These are phyloP conservation scores for Neofusicoccum parvum DNA, from an alignment of 2,329 filamentous ascomycete genomes.

Conservation along the genomic window DNA sequence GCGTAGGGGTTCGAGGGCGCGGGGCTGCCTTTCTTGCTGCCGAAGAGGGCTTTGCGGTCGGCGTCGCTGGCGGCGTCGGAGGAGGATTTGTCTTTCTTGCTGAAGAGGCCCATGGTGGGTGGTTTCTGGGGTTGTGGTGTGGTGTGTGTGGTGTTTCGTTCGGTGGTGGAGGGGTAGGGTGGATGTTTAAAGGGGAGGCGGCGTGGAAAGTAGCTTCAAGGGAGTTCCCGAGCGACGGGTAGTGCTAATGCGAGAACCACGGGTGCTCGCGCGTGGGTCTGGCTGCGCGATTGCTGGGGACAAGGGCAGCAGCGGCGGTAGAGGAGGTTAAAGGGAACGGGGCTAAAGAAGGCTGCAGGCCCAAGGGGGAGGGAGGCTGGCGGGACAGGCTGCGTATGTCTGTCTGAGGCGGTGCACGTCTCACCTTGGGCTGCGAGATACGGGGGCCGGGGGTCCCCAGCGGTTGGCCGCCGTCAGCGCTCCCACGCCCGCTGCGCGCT, in stretches of 20 bases:
- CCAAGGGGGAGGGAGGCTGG: neutral
- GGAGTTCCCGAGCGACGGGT: neutral
- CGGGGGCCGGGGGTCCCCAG: neutral
- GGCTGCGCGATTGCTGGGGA: neutral
- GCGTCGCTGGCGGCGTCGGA: constrained; percentile 54
- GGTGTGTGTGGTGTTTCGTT: neutral
- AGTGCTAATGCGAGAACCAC: neutral
- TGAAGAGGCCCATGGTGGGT: constrained; percentile 34
- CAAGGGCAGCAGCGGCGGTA: neutral
- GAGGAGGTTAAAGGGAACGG: neutral
- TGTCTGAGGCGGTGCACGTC: constrained; percentile 16
- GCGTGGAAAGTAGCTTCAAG: neutral
- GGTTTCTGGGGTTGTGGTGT: neutral
- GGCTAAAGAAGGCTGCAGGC: neutral
- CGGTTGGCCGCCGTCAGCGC: neutral
- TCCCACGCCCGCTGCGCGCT: neutral
- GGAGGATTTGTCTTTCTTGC: constrained; percentile 54
- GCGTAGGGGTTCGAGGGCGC: constrained; percentile 58
- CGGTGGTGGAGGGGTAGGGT: constrained; percentile 3
- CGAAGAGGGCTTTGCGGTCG: constrained; percentile 62
- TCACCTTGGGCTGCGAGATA: constrained; percentile 15
- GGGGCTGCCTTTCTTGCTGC: constrained; percentile 55
- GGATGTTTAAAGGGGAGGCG: neutral
- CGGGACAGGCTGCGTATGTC: constrained; percentile 4
- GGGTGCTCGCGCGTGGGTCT: neutral